Evolutionary conservation across 139 green algal species (phyloP), one percentile per base, ranked within the genome.

Genomic region (Picocystis salinarum): DNA sequence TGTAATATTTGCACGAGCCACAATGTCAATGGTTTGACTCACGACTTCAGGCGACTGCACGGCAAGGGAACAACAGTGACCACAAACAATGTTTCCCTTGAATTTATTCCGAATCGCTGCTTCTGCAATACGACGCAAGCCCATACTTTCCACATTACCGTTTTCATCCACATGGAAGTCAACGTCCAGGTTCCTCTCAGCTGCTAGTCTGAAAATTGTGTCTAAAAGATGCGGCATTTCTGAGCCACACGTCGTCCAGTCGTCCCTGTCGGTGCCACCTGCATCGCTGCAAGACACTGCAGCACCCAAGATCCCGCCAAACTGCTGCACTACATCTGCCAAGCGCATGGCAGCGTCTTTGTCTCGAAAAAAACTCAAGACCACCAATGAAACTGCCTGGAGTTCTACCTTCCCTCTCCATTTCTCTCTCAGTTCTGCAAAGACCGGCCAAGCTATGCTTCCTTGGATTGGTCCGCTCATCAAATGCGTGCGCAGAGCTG

Each of bases 121-220:
- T n/a, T 59, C 28, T 0, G 67, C 48, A 1, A 83, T 56, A 46
- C 77, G 61, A 4, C 63, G 57, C 55, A 83, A 57, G 10, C 73
- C 73, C 33, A 53, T 58, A 1, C 71, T 65, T 17, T 40, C 27
- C 39, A 66, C 62, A 48, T 83, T 83, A 17, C 71, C 68, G 46
- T 83, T 83, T 48, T 83, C 73, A 30, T 83, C 73, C 2, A 64
- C 54, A 58, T 83, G 73, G 46, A 83, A 83, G 52, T 83, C 73
- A 5, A 82, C 47, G 51, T 77, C 60, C 22, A 82, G 45, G 46
- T 64, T 39, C 0, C 64, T 56, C 42, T 76, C 56, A 41, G 64
- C 66, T 5, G 70, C 73, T 20, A 82, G 58, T 1, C 2, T 48
- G 50, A 82, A 82, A 5, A 82, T 67, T 27, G 59, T 70, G 48